Conservation (phyloP, 176 grass and related monocot genomes). For the Oryza rufipogon region DNA sequence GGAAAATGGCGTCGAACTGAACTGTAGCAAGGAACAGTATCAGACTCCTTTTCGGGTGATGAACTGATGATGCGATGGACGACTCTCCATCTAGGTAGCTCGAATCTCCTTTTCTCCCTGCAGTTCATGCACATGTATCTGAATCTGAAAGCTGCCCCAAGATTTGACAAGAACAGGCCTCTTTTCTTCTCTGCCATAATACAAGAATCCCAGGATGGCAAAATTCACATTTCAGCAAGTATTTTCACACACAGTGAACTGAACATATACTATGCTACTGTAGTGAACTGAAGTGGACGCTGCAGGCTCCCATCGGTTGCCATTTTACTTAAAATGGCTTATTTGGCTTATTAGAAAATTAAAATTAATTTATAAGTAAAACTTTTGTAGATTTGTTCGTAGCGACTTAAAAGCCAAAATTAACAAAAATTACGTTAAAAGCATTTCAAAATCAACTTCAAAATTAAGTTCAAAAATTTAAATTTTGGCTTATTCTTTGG, state of each 20-base stretch:
- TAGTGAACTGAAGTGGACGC: not conserved
- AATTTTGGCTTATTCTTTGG: no score
- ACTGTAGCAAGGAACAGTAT: not conserved
- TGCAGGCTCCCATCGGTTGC: no score
- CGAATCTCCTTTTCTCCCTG: not conserved
- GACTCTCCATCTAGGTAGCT: not conserved
- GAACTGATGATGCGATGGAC: not conserved
- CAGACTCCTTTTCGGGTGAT: not conserved
- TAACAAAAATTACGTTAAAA: no score
- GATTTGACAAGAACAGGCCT: not conserved
- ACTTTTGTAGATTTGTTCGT: no score
- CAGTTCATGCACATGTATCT: not conserved
- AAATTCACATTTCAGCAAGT: not conserved
- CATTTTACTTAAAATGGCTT: no score
- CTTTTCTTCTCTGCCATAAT: not conserved
- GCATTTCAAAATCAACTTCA: no score
- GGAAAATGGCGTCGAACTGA: not conserved
- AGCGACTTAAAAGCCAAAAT: no score
- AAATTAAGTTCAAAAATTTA: no score
- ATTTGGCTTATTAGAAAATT: no score
- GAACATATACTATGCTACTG: not conserved
- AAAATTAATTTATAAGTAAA: no score
- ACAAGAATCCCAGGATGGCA: not conserved
- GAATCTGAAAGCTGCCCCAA: not conserved
- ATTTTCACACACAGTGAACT: not conserved